Evolutionary conservation across 768 basidiomycete genomes (phyloP).

Genomic region (Gyrodon lividus): DNA sequence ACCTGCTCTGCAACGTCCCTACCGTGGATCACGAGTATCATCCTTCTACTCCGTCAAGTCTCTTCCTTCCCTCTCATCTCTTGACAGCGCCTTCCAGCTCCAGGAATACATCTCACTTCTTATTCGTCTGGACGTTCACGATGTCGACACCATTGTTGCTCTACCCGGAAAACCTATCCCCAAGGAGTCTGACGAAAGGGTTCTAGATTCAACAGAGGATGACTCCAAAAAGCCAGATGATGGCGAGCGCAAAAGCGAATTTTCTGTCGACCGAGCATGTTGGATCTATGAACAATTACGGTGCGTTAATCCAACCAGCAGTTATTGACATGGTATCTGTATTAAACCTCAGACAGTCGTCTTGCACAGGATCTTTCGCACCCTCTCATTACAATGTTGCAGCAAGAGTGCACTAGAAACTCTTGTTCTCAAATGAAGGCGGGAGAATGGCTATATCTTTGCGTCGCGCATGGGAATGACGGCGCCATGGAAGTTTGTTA

Average conservation of each 20-base stretch:
- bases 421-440: conserved; percentile 98
- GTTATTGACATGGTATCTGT: neutral
- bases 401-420: conserved; percentile 81
- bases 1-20: conserved; percentile 58
- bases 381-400: conserved; percentile 80
- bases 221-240: conserved; percentile 31
- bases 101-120: conserved; percentile 93
- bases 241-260: conserved; percentile 39
- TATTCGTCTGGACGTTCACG: conserved; percentile 83
- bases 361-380: conserved; percentile 86
- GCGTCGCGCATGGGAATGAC: conserved; percentile 90
- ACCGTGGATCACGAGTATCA: conserved; percentile 75
- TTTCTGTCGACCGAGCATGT: conserved; percentile 74
- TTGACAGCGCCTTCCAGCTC: conserved; percentile 92
- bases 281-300: conserved; percentile 78
- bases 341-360: conserved; percentile 48
- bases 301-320: conserved; percentile 29
- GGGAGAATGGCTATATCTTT: conserved; percentile 96
- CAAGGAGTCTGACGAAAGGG: conserved; percentile 27
- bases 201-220: conserved; percentile 28
- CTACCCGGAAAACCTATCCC: conserved; percentile 55
- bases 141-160: conserved; percentile 78
- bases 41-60: conserved; percentile 77
- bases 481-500: conserved; percentile 76
- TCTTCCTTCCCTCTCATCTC: conserved; percentile 64